Evolutionary conservation across 129 eudicot species (phyloP).

Genomic region (Escallonia rubra): DNA sequence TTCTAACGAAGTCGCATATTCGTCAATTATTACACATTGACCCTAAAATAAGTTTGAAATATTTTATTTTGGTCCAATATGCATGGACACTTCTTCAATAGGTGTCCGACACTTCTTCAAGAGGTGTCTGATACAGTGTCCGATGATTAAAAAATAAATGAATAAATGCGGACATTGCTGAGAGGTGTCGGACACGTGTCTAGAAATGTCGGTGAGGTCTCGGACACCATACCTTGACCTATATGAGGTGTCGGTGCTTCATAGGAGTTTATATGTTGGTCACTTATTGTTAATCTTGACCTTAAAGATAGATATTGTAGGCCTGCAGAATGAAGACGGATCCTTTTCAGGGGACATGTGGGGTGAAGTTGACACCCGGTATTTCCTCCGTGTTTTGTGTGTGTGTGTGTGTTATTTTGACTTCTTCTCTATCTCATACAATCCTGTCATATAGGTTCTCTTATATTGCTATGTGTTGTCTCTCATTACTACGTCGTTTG

Average conservation of each 20-base stretch:
- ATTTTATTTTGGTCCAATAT: too few species aligned
- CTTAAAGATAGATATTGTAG: slow-evolving; percentile 39
- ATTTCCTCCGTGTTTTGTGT: neutral
- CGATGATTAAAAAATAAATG: too few species aligned
- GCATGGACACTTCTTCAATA: too few species aligned
- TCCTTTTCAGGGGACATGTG: slow-evolving; percentile 93
- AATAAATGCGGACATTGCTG: too few species aligned
- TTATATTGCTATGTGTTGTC: slow-evolving; percentile 72
- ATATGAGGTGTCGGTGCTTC: too few species aligned
- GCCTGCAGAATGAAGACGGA: slow-evolving; percentile 88
- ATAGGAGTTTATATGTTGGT: neutral
- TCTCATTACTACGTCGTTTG: slow-evolving; percentile 55
- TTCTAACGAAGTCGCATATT: too few species aligned
- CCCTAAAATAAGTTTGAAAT: too few species aligned
- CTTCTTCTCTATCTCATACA: neutral
- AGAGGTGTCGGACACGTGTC: too few species aligned
- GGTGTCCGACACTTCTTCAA: too few species aligned
- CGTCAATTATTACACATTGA: too few species aligned
- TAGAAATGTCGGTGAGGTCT: too few species aligned
- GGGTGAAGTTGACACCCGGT: slow-evolving; percentile 89
- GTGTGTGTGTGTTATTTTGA: neutral
- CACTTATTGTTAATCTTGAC: slow-evolving; percentile 25
- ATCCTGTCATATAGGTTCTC: slow-evolving; percentile 47
- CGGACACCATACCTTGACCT: neutral
- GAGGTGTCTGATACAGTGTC: too few species aligned